A percentile compares a stretch with the other conserved stretches of the same genome.
Conservation (phyloP, 2,329 filamentous ascomycete species). For the Chaetomium olivaceum region DNA sequence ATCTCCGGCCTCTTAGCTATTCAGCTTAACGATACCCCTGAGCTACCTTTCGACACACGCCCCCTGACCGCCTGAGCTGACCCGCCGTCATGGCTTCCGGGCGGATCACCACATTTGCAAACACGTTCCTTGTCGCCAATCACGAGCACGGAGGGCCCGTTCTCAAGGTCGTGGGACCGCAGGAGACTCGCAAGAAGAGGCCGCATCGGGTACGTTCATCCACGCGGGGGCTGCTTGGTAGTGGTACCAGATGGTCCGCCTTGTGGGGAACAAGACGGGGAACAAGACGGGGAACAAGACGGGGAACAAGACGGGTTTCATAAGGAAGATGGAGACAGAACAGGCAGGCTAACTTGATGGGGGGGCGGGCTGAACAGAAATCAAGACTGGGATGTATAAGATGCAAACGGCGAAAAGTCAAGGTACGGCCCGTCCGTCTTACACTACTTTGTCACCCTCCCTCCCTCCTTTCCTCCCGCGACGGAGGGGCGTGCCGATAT, state of each 20-base stretch:
- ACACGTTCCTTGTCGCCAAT: constrained; percentile 27
- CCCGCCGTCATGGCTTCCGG: constrained; percentile 3
- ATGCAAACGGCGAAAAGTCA: constrained; percentile 38
- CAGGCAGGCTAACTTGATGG: constrained; percentile 1
- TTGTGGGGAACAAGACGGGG: neutral
- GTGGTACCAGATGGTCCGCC: neutral
- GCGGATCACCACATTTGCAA: constrained; percentile 23
- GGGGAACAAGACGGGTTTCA: neutral
- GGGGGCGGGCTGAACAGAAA: constrained; percentile 27
- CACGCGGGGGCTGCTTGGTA: neutral
- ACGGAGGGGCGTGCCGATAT: neutral
- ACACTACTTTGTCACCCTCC: neutral
- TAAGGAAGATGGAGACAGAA: neutral
- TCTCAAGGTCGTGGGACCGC: constrained; percentile 26
- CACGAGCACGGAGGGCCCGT: constrained; percentile 18
- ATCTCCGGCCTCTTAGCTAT: neutral
- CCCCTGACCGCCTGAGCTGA: neutral
- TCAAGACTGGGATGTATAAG: constrained; percentile 34
- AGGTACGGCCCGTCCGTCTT: constrained; percentile 28
- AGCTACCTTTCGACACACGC: constrained; percentile 3
- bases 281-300: too few relatives aligned
- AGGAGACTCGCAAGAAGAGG: constrained; percentile 30
- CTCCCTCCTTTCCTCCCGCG: neutral
- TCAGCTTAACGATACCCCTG: neutral
- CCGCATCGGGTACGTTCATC: constrained; percentile 31